These are phyloP conservation scores for Trichosanthes cucumerina DNA, from an alignment of 306 rosid genomes.

Conservation along the genomic window DNA sequence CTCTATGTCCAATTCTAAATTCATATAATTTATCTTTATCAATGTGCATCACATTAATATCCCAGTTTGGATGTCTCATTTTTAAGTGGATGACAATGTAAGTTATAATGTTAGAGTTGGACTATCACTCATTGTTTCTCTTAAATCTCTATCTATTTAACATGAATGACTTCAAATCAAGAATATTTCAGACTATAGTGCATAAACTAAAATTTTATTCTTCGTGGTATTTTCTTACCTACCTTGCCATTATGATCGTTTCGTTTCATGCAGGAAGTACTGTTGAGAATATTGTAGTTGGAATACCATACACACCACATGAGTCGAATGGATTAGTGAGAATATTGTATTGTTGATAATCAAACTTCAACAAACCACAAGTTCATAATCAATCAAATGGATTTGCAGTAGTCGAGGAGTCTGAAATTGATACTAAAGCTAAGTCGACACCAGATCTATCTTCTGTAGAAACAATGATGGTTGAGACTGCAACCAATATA, in stretches of 20 bases:
- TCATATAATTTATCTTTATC: too few relatives aligned
- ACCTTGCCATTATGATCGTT: neutral
- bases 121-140: neutral
- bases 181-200: neutral
- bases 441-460: neutral
- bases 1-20: too few relatives aligned
- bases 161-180: neutral
- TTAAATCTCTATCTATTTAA: neutral
- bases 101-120: neutral
- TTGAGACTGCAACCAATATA: neutral
- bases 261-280: neutral
- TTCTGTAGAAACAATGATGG: neutral
- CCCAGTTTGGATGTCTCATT: neutral
- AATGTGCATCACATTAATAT: too few relatives aligned
- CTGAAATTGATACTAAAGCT: neutral
- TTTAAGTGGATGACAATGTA: neutral
- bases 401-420: neutral
- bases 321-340: constrained; percentile 1
- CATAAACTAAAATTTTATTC: neutral
- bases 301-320: constrained; percentile 7
- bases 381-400: neutral
- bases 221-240: neutral
- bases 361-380: neutral
- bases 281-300: constrained; percentile 6
- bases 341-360: neutral